Base-by-base conservation (phyloP, 2,329 filamentous ascomycete genomes). In the Dryadomyces quercus-mongolicae region DNA sequence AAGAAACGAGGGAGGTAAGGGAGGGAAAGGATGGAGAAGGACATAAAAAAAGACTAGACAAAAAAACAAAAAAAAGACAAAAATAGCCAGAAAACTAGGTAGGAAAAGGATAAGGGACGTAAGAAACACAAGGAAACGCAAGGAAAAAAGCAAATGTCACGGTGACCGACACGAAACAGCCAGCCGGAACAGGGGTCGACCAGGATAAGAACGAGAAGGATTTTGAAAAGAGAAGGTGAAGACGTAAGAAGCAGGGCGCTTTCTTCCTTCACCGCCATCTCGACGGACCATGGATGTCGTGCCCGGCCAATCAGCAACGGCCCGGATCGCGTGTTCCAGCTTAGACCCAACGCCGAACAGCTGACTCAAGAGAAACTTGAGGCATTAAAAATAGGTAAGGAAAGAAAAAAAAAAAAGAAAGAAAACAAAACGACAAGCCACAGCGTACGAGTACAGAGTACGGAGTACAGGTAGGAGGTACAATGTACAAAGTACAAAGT, bases 191-290 rank as follows among this genome's bases (percentile, higher is more conserved):
- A 40, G 36, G 36, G 36, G 36, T 40, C 10, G 10, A 40, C 25
- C 25, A 47, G 44, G 21, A 21, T 15, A 22, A 21, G 44, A 13
- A 7, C 13, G 21, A 21, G 20, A 22, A 31, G 21, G 21, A 47
- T 12, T 47, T 21, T 8, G 46, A 48, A 18, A n/a, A 48, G 25
- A 25, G n/a, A 25, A 48, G 22, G n/a, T 34, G 31, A 20, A 18
- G 18, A n/a, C 46, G 25, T 40, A 40, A 16, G 36, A 40, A 40
- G 25, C 25, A 31, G 25, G 25, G 25, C 38, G 21, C 20, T 25
- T 21, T 46, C 36, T 4, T 47, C 36, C 42, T n/a, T 53, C 51
- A 47, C 51, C 51, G 43, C 51, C 51, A 53, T 43, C 51, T 40
- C 40, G 20, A 46, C 22, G 40, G 18, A 36, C 43, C 21, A 52